Evolutionary conservation across 192 early-diverging fungal species (phyloP).

Genomic region (Podila epigama): DNA sequence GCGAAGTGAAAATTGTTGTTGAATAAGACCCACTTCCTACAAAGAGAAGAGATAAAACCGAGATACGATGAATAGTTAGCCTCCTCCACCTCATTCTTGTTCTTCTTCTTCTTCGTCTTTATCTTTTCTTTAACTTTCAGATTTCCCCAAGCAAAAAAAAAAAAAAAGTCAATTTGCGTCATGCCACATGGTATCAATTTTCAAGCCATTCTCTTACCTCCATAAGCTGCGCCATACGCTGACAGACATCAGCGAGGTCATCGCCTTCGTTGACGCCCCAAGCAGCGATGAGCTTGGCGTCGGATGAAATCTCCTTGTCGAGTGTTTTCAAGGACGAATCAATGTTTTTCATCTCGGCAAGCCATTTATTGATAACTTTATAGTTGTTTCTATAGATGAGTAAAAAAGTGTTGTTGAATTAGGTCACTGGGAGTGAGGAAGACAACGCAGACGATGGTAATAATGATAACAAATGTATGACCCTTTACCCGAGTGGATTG

Average conservation of each 20-base stretch:
- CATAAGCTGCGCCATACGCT: conserved; percentile 47
- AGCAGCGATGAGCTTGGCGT: conserved; percentile 39
- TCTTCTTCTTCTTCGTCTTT: too few species aligned
- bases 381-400: conserved; percentile 36
- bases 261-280: conserved; percentile 40
- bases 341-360: conserved; percentile 46
- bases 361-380: conserved; percentile 46
- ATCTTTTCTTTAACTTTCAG: too few species aligned
- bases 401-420: not conserved
- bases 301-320: conserved; percentile 40
- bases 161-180: not conserved
- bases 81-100: too few species aligned
- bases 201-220: too few species aligned
- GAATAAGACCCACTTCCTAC: conserved; percentile 43
- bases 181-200: too few species aligned
- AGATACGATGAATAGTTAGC: not conserved
- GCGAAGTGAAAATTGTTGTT: conserved; percentile 32
- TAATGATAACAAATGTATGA: not conserved
- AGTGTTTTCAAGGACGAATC: conserved; percentile 40
- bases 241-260: conserved; percentile 39
- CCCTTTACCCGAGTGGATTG: conserved; percentile 40
- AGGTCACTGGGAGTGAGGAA: not conserved
- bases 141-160: too few species aligned
- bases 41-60: not conserved
- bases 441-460: not conserved